These are phyloP conservation scores for Micromonas pusilla DNA, from an alignment of 139 green algal species.

Conservation along the genomic window DNA sequence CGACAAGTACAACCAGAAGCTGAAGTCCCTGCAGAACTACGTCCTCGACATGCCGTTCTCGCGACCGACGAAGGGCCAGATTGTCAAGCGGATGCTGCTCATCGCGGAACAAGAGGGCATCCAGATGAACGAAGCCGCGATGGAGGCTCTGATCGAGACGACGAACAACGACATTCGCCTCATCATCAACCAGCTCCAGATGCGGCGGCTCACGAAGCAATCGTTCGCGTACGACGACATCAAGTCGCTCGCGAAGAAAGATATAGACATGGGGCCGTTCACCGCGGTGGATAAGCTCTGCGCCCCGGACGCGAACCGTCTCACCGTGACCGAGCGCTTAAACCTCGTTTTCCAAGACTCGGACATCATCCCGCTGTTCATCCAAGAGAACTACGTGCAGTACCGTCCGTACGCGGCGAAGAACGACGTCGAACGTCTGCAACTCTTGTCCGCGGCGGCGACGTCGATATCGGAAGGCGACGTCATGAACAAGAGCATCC, in stretches of 20 bases:
- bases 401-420: constrained; percentile 52
- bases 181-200: constrained; percentile 88
- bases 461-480: constrained; percentile 78
- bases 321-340: constrained; percentile 48
- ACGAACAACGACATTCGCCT: constrained; percentile 80
- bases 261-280: constrained; percentile 83
- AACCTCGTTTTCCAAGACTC: constrained; percentile 84
- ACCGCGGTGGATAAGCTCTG: constrained; percentile 65
- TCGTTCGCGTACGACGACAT: constrained; percentile 70
- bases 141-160: constrained; percentile 72
- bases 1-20: constrained; percentile 91
- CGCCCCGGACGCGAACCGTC: constrained; percentile 25
- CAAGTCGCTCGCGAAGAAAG: constrained; percentile 50
- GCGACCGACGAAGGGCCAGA: constrained; percentile 69
- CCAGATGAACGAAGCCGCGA: constrained; percentile 44
- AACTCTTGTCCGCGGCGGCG: constrained; percentile 73
- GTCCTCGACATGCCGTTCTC: constrained; percentile 69
- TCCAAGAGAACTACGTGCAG: constrained; percentile 97
- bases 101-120: constrained; percentile 73
- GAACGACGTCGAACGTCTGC: constrained; percentile 48
- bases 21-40: constrained; percentile 77
- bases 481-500: constrained; percentile 61
- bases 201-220: background rate
- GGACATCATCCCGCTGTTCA: constrained; percentile 83
- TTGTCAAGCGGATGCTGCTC: constrained; percentile 62